Percentiles rank a stretch among this genome's conserved stretches.
Evolutionary conservation across 768 basidiomycete species (phyloP).

Genomic region (Collybia mongolica): DNA sequence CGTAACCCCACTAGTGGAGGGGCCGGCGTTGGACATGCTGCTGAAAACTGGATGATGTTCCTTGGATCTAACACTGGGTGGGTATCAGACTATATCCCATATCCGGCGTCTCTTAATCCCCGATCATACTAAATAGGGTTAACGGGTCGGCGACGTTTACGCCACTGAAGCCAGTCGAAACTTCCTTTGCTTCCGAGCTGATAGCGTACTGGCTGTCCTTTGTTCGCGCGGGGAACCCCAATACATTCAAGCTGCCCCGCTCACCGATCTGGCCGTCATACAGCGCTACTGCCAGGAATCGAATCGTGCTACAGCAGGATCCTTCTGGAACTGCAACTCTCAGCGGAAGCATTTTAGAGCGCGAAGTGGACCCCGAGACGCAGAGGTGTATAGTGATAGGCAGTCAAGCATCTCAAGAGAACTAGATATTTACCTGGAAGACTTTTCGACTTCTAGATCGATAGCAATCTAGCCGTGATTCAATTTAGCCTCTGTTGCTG

Average conservation of each 20-base stretch:
- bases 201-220: slow-evolving; percentile 66
- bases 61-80: slow-evolving; percentile 60
- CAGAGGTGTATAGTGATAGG: slow-evolving; percentile 17
- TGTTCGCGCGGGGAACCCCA: slow-evolving; percentile 52
- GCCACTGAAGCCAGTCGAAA: slow-evolving; percentile 20
- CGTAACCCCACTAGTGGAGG: slow-evolving; percentile 41
- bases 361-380: slow-evolving; percentile 20
- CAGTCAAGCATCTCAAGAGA: no score
- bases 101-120: background rate
- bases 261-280: slow-evolving; percentile 49
- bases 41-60: slow-evolving; percentile 74
- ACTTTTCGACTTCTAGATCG: no score
- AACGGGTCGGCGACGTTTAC: slow-evolving; percentile 13
- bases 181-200: slow-evolving; percentile 51
- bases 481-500: no score
- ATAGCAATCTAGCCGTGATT: no score
- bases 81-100: slow-evolving; percentile 7
- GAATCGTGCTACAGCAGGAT: slow-evolving; percentile 41
- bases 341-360: slow-evolving; percentile 36
- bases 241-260: slow-evolving; percentile 45
- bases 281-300: slow-evolving; percentile 16
- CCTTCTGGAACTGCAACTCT: slow-evolving; percentile 16
- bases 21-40: slow-evolving; percentile 42
- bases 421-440: no score
- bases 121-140: slow-evolving; percentile 5